These are phyloP conservation scores for Mycena filopes DNA, from an alignment of 768 basidiomycete genomes.

Conservation along the genomic window DNA sequence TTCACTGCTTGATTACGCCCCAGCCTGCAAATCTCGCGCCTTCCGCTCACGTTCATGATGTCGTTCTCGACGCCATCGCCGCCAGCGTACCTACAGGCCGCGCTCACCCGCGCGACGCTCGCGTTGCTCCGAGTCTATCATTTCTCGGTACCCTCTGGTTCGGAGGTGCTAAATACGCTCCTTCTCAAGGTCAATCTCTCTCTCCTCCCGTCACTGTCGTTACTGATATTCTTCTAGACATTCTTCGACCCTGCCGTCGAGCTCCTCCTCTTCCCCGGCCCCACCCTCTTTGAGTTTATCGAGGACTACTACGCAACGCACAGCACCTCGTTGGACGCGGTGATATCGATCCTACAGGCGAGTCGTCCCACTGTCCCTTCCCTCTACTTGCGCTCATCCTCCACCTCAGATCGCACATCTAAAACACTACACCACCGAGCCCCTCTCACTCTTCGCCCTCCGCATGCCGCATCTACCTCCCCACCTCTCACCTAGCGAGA, in stretches of 20 bases:
- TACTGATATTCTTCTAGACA: slow-evolving; percentile 48
- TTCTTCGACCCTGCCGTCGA: slow-evolving; percentile 75
- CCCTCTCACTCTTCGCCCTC: slow-evolving; percentile 57
- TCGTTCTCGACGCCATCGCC: slow-evolving; percentile 66
- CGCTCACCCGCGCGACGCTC: slow-evolving; percentile 70
- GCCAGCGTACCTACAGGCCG: slow-evolving; percentile 66
- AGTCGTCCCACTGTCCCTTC: slow-evolving; percentile 14
- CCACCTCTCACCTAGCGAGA: slow-evolving; percentile 26
- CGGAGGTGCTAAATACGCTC: slow-evolving; percentile 61
- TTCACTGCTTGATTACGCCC: slow-evolving; percentile 6
- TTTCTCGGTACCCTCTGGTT: slow-evolving; percentile 61
- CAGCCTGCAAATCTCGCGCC: slow-evolving; percentile 61
- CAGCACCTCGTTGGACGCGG: slow-evolving; percentile 64
- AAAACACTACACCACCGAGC: slow-evolving; percentile 74
- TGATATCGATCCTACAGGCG: slow-evolving; percentile 73
- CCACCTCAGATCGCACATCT: slow-evolving; percentile 64
- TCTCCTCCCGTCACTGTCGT: background rate
- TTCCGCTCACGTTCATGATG: slow-evolving; percentile 76
- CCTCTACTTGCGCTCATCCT: slow-evolving; percentile 1
- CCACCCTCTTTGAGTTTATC: slow-evolving; percentile 63
- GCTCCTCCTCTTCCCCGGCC: slow-evolving; percentile 71
- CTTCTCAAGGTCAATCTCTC: slow-evolving; percentile 58
- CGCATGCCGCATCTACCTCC: slow-evolving; percentile 40
- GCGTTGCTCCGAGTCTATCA: slow-evolving; percentile 65
- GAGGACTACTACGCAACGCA: slow-evolving; percentile 67